A percentile compares a stretch with the other conserved stretches of the same genome.
Conservation (phyloP, 176 grass and related monocot species). For the Aechmea fasciata region DNA sequence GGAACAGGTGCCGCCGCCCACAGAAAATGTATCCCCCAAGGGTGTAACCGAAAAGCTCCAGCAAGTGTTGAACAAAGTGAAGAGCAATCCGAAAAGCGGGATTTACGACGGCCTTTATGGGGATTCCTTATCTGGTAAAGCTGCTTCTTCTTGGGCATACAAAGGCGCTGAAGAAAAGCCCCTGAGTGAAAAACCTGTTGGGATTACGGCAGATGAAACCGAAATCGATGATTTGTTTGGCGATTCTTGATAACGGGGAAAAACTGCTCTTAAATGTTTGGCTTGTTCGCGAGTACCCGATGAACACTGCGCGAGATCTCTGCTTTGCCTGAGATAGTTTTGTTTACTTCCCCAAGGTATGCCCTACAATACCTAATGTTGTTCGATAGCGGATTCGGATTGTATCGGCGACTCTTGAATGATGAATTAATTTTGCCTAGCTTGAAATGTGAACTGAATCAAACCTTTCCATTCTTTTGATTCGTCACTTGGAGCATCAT, state of each 20-base stretch:
- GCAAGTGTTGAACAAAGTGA: constrained; percentile 72
- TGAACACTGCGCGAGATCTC: background rate
- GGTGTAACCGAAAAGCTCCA: constrained; percentile 67
- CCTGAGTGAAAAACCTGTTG: constrained; percentile 21
- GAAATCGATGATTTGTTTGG: constrained; percentile 94
- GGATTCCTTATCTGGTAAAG: constrained; percentile 41
- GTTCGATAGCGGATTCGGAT: background rate
- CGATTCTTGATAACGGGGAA: constrained; percentile 27
- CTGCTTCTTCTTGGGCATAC: constrained; percentile 72
- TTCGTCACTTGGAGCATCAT: too few species aligned
- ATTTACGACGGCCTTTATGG: constrained; percentile 87
- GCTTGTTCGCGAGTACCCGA: background rate
- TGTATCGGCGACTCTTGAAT: too few species aligned
- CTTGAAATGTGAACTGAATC: too few species aligned
- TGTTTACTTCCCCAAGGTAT: background rate
- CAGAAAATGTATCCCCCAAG: constrained; percentile 38
- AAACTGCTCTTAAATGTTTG: background rate
- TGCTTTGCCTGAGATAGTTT: background rate
- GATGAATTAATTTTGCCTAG: too few species aligned
- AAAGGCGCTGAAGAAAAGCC: constrained; percentile 32
- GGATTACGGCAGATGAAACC: constrained; percentile 41
- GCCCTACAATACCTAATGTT: background rate
- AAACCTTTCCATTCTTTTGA: too few species aligned
- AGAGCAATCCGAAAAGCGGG: constrained; percentile 43
- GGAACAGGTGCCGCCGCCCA: constrained; percentile 39